Percentiles rank a stretch among this genome's conserved stretches.
Evolutionary conservation across 305 asterid genomes (phyloP).

Genomic region (Fraxinus nigra): DNA sequence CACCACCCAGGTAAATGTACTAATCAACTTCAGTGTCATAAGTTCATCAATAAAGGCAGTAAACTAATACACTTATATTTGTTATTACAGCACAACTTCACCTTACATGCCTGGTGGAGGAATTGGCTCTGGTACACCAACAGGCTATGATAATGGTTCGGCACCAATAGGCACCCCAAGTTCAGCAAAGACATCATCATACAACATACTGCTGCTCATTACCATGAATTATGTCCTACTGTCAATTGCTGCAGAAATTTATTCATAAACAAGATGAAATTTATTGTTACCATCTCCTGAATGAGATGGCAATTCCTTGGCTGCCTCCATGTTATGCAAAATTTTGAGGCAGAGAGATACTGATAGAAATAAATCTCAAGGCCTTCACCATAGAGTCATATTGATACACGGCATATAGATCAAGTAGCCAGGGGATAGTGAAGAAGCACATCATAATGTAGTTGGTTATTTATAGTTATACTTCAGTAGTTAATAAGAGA

Average conservation of each 20-base stretch:
- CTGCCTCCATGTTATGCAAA: slow-evolving; percentile 1
- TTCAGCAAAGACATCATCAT: slow-evolving; percentile 8
- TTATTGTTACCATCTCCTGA: background rate
- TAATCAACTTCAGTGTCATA: background rate
- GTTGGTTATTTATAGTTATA: background rate
- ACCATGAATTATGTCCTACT: background rate
- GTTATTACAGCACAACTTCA: slow-evolving; percentile 5
- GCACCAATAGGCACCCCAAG: slow-evolving; percentile 6
- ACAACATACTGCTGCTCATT: background rate
- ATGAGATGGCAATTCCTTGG: background rate
- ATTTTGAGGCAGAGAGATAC: slow-evolving; percentile 7
- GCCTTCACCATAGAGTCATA: background rate
- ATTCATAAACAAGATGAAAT: background rate
- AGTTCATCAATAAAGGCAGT: background rate
- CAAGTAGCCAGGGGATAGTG: slow-evolving; percentile 9
- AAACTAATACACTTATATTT: background rate
- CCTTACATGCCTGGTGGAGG: slow-evolving; percentile 6
- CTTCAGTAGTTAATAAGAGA: slow-evolving; percentile 2
- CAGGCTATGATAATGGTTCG: background rate
- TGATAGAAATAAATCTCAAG: background rate
- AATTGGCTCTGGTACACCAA: slow-evolving; percentile 7
- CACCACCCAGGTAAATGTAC: slow-evolving; percentile 10
- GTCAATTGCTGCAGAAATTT: background rate
- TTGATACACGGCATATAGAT: background rate
- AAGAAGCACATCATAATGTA: slow-evolving; percentile 10